phyloP scores from a whole-genome alignment of 2,329 filamentous ascomycete genomes.

The Penicillium hesseltinei region DNA sequence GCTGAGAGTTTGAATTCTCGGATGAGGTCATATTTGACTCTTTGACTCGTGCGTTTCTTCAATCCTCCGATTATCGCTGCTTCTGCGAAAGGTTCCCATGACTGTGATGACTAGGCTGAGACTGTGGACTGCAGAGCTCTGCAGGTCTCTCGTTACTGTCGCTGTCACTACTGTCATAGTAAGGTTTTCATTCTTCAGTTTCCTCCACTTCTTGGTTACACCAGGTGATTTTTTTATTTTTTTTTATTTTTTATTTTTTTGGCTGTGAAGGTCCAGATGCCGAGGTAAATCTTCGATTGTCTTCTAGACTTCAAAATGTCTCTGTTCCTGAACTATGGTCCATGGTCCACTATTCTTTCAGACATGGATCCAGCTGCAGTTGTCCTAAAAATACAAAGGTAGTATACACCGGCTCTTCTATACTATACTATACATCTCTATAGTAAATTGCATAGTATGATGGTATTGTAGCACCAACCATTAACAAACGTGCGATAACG shows the following conservation, averaged over 20 bases:
- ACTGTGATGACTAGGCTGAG: constrained; percentile 1
- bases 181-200: constrained; percentile 2
- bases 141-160: neutral
- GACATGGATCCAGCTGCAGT: constrained; percentile 6
- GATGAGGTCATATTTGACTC: constrained; percentile 12
- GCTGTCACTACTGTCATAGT: constrained; percentile 7
- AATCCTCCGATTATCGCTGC: constrained; percentile 2
- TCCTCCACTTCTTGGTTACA: constrained; percentile 4
- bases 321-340: neutral
- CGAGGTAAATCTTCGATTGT: constrained; percentile 6
- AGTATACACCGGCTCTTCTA: neutral
- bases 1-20: neutral
- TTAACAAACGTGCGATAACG: neutral
- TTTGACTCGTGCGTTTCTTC: neutral
- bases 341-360: constrained; percentile 7
- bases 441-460: neutral
- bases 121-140: neutral
- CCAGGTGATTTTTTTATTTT: neutral
- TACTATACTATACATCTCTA: no score
- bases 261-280: constrained; percentile 12
- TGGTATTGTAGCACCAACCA: neutral
- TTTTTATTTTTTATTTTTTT: neutral
- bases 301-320: constrained; percentile 12
- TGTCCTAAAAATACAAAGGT: constrained; percentile 2
- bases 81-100: neutral